Evolutionary conservation across 306 rosid species (phyloP), one percentile per base, ranked within the genome.

Genomic region (Cyamopsis tetragonoloba): DNA sequence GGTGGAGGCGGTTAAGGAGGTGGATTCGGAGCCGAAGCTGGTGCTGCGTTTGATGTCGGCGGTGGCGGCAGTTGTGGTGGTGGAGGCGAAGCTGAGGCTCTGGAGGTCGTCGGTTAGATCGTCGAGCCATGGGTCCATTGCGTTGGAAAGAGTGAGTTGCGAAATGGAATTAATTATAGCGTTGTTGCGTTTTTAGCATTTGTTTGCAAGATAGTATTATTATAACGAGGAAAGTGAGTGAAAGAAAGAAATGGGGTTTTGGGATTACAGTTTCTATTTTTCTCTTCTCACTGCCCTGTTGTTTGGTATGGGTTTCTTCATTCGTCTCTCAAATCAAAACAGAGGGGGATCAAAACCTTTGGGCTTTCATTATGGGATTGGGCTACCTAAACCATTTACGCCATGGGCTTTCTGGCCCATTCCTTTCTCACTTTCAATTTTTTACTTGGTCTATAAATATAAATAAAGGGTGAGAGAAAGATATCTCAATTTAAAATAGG

Each of bases 61-160:
- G 44, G 83, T 66, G 62, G 73, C 60, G 17, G 79, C 41, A 10
- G 79, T 66, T 44, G 87, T 79, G 24, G 83, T 70, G 4, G 89
- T 85, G 71, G 95, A 86, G 63, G 92, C 80, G 86, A 87, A 89
- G 70, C 96, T 89, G 0, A 89, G 67, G 61, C 89, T 84, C 13
- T 87, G 91, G 19, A 89, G 89, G 79, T 89, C 91, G 83, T 89
- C 93, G 78, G 87, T 66, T 6, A 89, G 74, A 79, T 86, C 96
- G 66, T 89, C 93, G 7, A 73, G 73, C 82, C 82, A 89, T 0
- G 91, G 78, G 74, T 89, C 96, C 96, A 89, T 89, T 81, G 81
- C 10, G 39, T 46, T 66, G 56, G 54, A 31, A 49, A 70, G 57
- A 19, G 77, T 9, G 68, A 6, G 65, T 4, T 11, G 38, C 9